Evolutionary conservation across 108 stramenopile species (phyloP), one percentile per base, ranked within the genome.

Genomic region (Cyclotella distinguenda): DNA sequence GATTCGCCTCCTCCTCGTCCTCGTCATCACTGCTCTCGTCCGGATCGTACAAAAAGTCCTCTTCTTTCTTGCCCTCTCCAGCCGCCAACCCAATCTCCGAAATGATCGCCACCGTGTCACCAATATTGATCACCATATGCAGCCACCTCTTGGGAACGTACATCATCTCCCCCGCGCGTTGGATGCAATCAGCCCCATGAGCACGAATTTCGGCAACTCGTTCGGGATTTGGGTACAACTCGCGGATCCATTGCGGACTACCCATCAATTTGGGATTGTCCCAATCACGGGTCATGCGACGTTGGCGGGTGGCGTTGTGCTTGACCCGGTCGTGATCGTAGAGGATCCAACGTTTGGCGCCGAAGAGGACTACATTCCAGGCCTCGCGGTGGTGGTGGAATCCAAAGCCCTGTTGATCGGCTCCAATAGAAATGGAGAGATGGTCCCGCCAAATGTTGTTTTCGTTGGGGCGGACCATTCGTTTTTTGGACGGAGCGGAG

Each of bases 361-460:
- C 73, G 32, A 61, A 61, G 0, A 74, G 58, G 3, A 74, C 73
- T 16, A 74, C 64, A 60, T 74, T 74, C 73, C 73, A 74, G 6
- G 73, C 73, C 51, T 66, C 65, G 15, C 73, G 42, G 30, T 74
- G 73, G 48, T 74, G 64, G 30, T 74, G 73, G 59, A 74, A 74
- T 8, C 63, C 59, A 30, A 74, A 64, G 11, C 73, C 73, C 65
- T 66, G 60, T 60, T 55, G 47, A 34, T 74, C 73, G 6, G 60
- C 60, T 31, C 73, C 73, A 22, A 74, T 74, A 16, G 73, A 74
- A 30, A 74, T 74, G 31, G 73, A 64, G 6, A 74, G 26, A 31
- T 74, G 73, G 53, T 74, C 73, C 39, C 64, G 60, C 73, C 73
- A 74, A 21, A 60, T 49, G 26, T 74, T 44, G 25, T 66, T 60